Percentiles rank a stretch among this genome's conserved stretches.
Conservation (phyloP, 192 early-diverging fungal genomes). For the Chytriomyces sp. region DNA sequence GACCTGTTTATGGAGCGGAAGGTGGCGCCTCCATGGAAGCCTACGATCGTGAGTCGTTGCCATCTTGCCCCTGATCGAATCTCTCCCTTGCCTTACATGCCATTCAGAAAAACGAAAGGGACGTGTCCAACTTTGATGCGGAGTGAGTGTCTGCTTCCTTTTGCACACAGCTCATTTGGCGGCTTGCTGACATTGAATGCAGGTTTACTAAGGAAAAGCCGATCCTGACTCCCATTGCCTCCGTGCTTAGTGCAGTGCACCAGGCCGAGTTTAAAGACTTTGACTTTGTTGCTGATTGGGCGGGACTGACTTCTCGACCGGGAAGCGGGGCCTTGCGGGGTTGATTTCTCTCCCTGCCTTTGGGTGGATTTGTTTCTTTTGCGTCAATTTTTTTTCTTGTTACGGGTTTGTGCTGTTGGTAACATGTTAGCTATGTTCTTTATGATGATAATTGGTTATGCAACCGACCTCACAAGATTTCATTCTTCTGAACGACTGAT, state of each 20-base stretch:
- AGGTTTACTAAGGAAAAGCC: slow-evolving; percentile 92
- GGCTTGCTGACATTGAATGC: no score
- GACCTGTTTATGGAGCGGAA: slow-evolving; percentile 87
- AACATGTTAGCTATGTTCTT: no score
- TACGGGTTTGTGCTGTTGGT: no score
- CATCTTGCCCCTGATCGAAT: not conserved
- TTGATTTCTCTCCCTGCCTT: not conserved
- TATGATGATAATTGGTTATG: no score
- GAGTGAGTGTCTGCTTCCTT: no score
- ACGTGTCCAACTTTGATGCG: slow-evolving; percentile 96
- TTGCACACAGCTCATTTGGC: no score
- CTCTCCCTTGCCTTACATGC: not conserved
- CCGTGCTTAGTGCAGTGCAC: slow-evolving; percentile 68
- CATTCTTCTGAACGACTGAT: no score
- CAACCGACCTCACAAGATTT: no score
- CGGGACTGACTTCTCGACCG: not conserved
- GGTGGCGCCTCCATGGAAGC: slow-evolving; percentile 85
- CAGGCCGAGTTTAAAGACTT: slow-evolving; percentile 93
- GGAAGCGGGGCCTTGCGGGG: not conserved
- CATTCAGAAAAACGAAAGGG: slow-evolving; percentile 57
- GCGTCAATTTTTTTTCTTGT: not conserved
- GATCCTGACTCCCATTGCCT: slow-evolving; percentile 87
- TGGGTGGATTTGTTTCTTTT: not conserved
- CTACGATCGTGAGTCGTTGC: slow-evolving; percentile 72
- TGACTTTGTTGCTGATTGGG: slow-evolving; percentile 91